Evolutionary conservation across 805 yeast genomes (phyloP).

Genomic region (Metschnikowia chrysomelidarum): DNA sequence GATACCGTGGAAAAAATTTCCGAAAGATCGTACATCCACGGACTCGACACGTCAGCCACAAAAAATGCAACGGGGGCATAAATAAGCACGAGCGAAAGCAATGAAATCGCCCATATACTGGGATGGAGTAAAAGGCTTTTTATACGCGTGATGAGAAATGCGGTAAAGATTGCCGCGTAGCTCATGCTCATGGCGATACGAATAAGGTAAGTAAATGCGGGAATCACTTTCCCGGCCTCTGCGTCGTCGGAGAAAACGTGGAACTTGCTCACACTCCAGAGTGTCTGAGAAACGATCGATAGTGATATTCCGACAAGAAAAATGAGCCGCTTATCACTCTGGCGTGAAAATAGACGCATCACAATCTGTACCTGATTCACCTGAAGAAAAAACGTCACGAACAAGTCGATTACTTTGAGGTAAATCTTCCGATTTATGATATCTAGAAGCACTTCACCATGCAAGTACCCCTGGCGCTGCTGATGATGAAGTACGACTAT

Average conservation of each 20-base stretch:
- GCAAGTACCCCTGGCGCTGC: conserved; percentile 41
- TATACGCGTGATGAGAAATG: conserved; percentile 52
- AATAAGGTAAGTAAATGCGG: conserved; percentile 71
- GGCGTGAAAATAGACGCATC: conserved; percentile 65
- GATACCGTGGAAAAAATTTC: conserved; percentile 72
- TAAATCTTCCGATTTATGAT: conserved; percentile 42
- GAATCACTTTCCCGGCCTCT: conserved; percentile 55
- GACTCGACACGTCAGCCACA: conserved; percentile 70
- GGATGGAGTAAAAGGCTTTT: conserved; percentile 48
- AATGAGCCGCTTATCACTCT: conserved; percentile 62
- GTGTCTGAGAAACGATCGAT: conserved; percentile 53
- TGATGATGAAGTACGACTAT: conserved; percentile 47
- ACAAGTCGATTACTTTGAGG: conserved; percentile 55
- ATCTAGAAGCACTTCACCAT: conserved; percentile 45
- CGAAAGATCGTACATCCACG: conserved; percentile 72
- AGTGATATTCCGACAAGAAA: conserved; percentile 57
- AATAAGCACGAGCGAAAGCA: conserved; percentile 53
- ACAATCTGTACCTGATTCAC: conserved; percentile 70
- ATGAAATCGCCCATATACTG: conserved; percentile 52
- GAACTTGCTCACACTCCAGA: conserved; percentile 70
- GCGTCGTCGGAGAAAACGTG: conserved; percentile 33
- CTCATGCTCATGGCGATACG: conserved; percentile 69
- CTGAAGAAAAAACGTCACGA: conserved; percentile 57
- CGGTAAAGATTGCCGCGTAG: conserved; percentile 62
- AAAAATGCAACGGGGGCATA: conserved; percentile 67